Conservation (phyloP, 2,329 filamentous ascomycete species). For the Cucurbitaria berberidis region DNA sequence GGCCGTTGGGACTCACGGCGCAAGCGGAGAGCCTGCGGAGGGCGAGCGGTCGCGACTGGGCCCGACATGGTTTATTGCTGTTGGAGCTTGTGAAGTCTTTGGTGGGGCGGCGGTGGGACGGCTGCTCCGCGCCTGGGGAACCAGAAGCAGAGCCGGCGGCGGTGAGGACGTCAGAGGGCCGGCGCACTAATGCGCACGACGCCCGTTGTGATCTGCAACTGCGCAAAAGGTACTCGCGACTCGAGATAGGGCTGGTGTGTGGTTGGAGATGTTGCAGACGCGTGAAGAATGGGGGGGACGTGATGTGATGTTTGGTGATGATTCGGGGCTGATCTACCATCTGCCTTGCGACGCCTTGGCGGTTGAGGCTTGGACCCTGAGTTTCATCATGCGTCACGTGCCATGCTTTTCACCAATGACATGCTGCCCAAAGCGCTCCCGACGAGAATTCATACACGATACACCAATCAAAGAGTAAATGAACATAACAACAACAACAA, state of each 20-base stretch:
- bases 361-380: constrained; percentile 2
- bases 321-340: constrained; percentile 9
- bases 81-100: constrained; percentile 11
- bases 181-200: constrained; percentile 22
- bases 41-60: constrained; percentile 41
- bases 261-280: constrained; percentile 6
- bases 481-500: no score
- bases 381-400: constrained; percentile 13
- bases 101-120: constrained; percentile 22
- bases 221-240: constrained; percentile 3
- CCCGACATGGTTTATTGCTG: constrained; percentile 40
- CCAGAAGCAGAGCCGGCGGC: constrained; percentile 14
- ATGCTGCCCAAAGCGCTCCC: no score
- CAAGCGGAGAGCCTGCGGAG: constrained; percentile 51
- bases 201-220: constrained; percentile 7
- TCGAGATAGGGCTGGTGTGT: neutral
- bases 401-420: neutral
- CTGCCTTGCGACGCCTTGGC: constrained; percentile 13
- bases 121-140: constrained; percentile 18
- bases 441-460: no score
- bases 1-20: constrained; percentile 53
- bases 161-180: constrained; percentile 10
- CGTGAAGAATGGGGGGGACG: constrained; percentile 9
- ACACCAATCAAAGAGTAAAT: no score
- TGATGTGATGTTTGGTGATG: constrained; percentile 24